Base-by-base conservation (phyloP, 176 grass and related monocot genomes). In the Carex kokanica region DNA sequence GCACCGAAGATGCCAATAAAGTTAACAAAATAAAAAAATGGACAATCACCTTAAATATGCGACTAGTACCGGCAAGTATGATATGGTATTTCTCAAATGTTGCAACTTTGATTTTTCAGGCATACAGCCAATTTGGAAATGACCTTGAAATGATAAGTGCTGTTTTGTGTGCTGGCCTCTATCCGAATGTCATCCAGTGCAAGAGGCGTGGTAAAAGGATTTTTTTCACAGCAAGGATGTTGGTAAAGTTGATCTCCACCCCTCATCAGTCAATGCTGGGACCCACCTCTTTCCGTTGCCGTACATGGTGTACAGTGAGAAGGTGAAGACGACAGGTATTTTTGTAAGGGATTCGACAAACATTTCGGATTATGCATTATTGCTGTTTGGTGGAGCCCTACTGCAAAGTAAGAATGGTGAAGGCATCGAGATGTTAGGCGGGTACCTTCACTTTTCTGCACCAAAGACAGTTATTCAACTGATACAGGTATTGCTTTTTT, bases 301-400 rank as follows among this genome's bases (percentile, higher is more conserved):
- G 74, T 98, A 94, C 78, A 85, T 98, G 90, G 89, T 98, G 72
- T 98, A 98, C 47, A 95, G 95, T 38, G 92, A 98, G 66, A 98
- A 93, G 89, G 92, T 98, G 67, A 98, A 98, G 73, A 91, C 95
- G 7, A 87, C 90, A 52, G 89, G 78, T 81, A 91, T 98, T 83
- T 98, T 86, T 87, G 86, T 98, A 10, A 94, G 92, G 79, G 95
- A 98, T 84, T 93, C 90, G 2, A 98, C 95, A 81, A 98, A 98
- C 61, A 93, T 98, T 85, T 98, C 95, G 10, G 95, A 98, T 81
- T 98, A 98, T 45, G 87, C 90, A 65, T 91, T 98, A 78, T 84
- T 98, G 61, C 86, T 98, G 43, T 98, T 98, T 88, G 95, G 95
- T 72, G 95, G 95, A 73, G 85, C 84, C 29, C 38, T 94, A 25